A percentile compares a stretch with the other conserved stretches of the same genome.
phyloP scores from a whole-genome alignment of 78 protist species.

The Monocercomonoides exilis region DNA sequence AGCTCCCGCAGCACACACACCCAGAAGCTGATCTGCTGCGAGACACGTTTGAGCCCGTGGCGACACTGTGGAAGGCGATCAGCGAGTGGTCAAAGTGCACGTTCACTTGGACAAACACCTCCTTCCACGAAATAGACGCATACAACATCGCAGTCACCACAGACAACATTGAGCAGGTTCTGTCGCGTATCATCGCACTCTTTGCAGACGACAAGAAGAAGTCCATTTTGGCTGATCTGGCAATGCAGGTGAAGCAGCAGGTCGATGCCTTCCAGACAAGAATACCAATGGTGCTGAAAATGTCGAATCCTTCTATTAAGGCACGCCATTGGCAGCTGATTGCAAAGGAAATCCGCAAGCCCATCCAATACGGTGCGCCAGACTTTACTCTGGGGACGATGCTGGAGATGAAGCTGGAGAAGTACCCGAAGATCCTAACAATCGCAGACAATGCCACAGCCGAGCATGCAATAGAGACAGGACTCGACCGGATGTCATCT shows the following conservation, averaged over 20 bases:
- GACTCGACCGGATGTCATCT: slow-evolving; percentile 3
- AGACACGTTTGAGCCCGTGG: neutral
- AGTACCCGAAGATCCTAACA: neutral
- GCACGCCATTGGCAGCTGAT: neutral
- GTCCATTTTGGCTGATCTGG: neutral
- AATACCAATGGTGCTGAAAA: neutral
- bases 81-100: neutral
- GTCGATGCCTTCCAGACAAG: slow-evolving; percentile 2
- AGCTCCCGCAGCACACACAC: neutral
- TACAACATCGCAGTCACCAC: neutral
- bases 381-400: neutral
- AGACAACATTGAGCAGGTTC: neutral
- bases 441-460: neutral
- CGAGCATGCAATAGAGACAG: neutral
- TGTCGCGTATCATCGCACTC: neutral
- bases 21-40: neutral
- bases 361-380: neutral
- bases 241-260: neutral
- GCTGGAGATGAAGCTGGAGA: slow-evolving; percentile 16
- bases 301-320: neutral
- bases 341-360: neutral
- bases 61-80: neutral
- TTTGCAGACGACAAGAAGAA: neutral
- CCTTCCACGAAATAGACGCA: neutral
- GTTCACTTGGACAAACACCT: neutral